These are phyloP conservation scores for Pterocarpus macrocarpus DNA, from an alignment of 306 rosid species.

Conservation along the genomic window DNA sequence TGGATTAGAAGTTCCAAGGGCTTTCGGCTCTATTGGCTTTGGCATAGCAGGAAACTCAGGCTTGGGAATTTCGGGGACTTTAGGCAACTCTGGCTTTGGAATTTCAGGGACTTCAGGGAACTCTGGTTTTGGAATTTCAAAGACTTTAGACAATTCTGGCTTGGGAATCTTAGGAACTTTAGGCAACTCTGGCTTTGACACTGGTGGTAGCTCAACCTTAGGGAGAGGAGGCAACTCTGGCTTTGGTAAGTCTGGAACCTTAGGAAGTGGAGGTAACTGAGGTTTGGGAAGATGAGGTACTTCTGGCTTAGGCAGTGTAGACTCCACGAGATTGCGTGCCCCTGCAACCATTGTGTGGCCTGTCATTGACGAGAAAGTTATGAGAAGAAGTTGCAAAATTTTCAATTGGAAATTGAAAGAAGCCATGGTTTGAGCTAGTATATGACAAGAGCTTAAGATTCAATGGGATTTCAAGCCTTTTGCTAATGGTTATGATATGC, in stretches of 20 bases:
- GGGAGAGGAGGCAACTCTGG: neutral
- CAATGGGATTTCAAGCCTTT: neutral
- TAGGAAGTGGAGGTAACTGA: conserved; percentile 22
- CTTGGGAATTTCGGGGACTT: neutral
- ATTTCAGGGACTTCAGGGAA: neutral
- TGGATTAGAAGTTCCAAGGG: neutral
- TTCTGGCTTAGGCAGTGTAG: conserved; percentile 27
- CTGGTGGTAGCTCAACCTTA: neutral
- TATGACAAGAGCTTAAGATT: neutral
- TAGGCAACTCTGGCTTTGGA: conserved; percentile 18
- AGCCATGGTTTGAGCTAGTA: conserved; percentile 34
- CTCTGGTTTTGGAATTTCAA: neutral
- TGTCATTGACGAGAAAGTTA: conserved; percentile 34
- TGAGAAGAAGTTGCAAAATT: conserved; percentile 22
- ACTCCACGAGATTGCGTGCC: conserved; percentile 45
- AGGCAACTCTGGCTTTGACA: neutral
- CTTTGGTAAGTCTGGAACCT: neutral
- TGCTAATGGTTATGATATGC: neutral
- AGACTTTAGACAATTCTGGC: neutral
- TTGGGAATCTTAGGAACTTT: neutral
- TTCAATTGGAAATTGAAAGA: neutral
- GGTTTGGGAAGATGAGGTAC: conserved; percentile 27
- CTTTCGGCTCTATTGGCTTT: neutral
- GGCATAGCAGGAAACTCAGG: neutral
- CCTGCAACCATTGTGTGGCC: conserved; percentile 21